Evolutionary conservation across 306 rosid species (phyloP).

Genomic region (Crataegus laevigata): DNA sequence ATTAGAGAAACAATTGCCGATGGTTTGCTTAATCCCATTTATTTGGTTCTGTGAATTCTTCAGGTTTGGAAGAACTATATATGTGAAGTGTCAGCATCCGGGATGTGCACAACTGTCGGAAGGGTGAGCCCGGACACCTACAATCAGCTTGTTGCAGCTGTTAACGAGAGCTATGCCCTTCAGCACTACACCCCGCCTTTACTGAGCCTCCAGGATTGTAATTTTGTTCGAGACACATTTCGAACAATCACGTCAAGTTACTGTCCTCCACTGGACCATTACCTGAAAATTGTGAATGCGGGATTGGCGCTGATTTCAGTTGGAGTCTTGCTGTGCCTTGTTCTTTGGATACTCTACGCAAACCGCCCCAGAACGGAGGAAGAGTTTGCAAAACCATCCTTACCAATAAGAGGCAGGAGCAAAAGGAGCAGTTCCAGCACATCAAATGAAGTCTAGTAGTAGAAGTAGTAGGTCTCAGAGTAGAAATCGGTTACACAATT

Average conservation of each 20-base stretch:
- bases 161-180: conserved; percentile 83
- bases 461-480: neutral
- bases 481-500: neutral
- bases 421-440: conserved; percentile 20
- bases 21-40: neutral
- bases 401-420: conserved; percentile 27
- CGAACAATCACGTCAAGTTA: conserved; percentile 56
- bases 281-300: conserved; percentile 58
- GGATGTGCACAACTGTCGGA: conserved; percentile 56
- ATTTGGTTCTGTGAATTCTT: conserved; percentile 8
- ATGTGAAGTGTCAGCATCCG: conserved; percentile 57
- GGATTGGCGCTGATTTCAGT: conserved; percentile 86
- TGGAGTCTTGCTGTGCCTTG: conserved; percentile 81
- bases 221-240: conserved; percentile 85
- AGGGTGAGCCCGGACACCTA: conserved; percentile 74
- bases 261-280: conserved; percentile 69
- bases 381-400: conserved; percentile 58
- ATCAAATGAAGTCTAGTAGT: conserved; percentile 28
- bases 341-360: conserved; percentile 87
- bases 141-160: conserved; percentile 65
- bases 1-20: neutral
- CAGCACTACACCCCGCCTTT: conserved; percentile 81
- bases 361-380: conserved; percentile 88
- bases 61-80: conserved; percentile 82
- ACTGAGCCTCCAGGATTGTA: conserved; percentile 81